Conservation (phyloP, 225 moss, liverwort and hornwort genomes). For the Sphagnum contortum region DNA sequence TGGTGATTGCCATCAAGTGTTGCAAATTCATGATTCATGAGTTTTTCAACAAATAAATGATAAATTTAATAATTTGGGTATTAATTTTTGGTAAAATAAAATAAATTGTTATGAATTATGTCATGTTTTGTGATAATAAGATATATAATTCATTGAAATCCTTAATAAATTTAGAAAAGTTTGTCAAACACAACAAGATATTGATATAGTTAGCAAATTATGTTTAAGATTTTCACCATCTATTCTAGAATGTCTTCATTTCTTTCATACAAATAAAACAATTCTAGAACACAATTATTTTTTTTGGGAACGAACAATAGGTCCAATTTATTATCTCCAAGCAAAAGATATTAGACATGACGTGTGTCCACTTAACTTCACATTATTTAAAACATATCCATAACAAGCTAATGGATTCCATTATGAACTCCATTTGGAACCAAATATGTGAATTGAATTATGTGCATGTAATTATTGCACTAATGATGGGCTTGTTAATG, state of each 20-base stretch:
- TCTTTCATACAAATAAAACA: not conserved
- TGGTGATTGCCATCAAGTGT: not conserved
- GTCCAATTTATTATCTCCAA: not conserved
- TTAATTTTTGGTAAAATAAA: not conserved
- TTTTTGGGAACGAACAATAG: not conserved
- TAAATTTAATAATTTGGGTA: not conserved
- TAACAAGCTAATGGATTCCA: not conserved
- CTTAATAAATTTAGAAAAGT: not conserved
- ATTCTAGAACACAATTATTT: not conserved
- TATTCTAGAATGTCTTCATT: not conserved
- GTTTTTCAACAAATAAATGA: not conserved
- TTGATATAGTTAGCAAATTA: not conserved
- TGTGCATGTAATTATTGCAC: not conserved
- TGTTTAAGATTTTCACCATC: not conserved
- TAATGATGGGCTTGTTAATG: not conserved
- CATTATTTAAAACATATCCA: not conserved
- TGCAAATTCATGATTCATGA: constrained; percentile 1
- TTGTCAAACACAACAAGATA: not conserved
- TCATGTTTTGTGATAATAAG: too few species aligned
- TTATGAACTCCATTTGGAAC: not conserved
- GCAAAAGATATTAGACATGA: not conserved
- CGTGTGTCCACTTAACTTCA: not conserved
- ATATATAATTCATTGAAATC: not conserved
- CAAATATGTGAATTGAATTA: not conserved
- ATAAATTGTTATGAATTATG: not conserved